Percentiles rank a stretch among this genome's conserved stretches.
Evolutionary conservation across 305 asterid species (phyloP).

Genomic region (Fraxinus sp.): DNA sequence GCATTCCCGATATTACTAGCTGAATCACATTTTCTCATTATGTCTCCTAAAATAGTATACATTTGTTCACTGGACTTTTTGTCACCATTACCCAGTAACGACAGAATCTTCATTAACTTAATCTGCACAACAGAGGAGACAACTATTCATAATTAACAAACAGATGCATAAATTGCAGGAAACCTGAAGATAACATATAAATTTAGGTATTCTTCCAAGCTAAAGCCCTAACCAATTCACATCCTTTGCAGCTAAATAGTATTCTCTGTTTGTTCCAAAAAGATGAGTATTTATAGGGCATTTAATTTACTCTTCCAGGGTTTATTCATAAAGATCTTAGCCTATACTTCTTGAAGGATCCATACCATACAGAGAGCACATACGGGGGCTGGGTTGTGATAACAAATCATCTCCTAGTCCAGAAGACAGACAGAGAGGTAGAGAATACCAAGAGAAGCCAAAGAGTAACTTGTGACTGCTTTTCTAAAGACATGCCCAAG

Average conservation of each 20-base stretch:
- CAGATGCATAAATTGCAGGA: not conserved
- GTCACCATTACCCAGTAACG: conserved; percentile 80
- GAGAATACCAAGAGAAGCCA: not conserved
- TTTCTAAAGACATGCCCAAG: not conserved
- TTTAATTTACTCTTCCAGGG: not conserved
- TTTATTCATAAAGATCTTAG: not conserved
- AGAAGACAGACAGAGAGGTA: not conserved
- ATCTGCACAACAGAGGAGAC: conserved; percentile 51
- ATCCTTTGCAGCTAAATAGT: not conserved
- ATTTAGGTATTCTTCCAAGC: not conserved
- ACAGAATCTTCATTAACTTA: conserved; percentile 85
- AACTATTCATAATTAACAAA: not conserved
- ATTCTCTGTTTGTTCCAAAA: conserved; percentile 6
- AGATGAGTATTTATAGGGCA: not conserved
- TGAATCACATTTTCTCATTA: conserved; percentile 84
- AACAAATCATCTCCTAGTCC: not conserved
- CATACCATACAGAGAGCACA: not conserved
- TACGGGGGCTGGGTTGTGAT: not conserved
- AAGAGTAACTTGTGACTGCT: not conserved
- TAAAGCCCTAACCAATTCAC: not conserved
- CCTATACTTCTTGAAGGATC: not conserved
- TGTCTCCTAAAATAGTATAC: conserved; percentile 86
- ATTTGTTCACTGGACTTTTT: conserved; percentile 92
- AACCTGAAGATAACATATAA: conserved; percentile 8
- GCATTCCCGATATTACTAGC: conserved; percentile 93